Conservation (phyloP, 495 filamentous ascomycete genomes). For the Cercophora sp. region DNA sequence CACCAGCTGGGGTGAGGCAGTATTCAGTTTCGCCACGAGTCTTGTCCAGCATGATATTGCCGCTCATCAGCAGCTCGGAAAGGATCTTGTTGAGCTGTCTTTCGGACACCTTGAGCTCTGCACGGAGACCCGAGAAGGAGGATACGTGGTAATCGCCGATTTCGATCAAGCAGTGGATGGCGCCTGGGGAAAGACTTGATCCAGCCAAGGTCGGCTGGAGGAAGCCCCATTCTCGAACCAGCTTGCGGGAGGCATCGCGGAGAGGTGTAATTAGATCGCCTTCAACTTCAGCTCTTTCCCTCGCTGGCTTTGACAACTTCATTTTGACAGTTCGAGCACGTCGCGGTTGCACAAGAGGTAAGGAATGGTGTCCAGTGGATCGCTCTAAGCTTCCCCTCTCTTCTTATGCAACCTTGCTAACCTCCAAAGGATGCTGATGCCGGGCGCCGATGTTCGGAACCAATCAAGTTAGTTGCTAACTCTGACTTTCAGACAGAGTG, state of each 20-base stretch:
- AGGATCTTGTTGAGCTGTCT: constrained; percentile 11
- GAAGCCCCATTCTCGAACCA: constrained; percentile 28
- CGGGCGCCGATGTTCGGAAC: no score
- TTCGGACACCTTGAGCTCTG: constrained; percentile 13
- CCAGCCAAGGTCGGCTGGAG: constrained; percentile 15
- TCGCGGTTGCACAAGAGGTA: no score
- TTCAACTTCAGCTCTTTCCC: no score
- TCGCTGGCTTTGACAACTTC: no score
- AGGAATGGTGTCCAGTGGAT: no score
- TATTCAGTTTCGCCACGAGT: neutral
- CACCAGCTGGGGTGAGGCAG: constrained; percentile 13
- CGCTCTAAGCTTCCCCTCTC: no score
- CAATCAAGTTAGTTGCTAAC: no score
- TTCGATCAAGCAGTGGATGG: constrained; percentile 27
- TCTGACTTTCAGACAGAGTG: no score
- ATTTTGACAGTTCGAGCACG: no score
- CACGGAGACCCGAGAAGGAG: constrained; percentile 10
- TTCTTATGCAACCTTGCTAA: no score
- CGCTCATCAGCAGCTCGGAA: constrained; percentile 14
- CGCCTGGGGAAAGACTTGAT: constrained; percentile 18
- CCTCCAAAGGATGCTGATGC: no score
- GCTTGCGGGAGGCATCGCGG: constrained; percentile 22
- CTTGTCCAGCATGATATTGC: neutral
- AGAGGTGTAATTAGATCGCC: constrained; percentile 14
- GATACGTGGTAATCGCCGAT: constrained; percentile 16